Percentiles rank a stretch among this genome's conserved stretches.
These are phyloP conservation scores for Phytophthora fragariaefolia DNA, from an alignment of 352 stramenopile genomes.

Conservation along the genomic window DNA sequence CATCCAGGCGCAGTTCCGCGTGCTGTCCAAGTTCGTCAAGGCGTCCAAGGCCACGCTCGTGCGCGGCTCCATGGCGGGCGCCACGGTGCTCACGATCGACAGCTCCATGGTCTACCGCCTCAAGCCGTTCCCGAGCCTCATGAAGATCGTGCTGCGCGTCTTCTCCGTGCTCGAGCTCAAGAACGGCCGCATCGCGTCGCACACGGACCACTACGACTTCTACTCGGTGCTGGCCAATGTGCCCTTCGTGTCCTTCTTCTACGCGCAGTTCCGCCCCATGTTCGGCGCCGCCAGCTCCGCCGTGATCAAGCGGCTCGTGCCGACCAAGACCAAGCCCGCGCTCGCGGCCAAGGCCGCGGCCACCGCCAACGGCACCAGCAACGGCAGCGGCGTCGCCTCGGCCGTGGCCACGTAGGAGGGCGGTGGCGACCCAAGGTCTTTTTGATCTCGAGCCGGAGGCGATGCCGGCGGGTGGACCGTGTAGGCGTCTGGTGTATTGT, in stretches of 20 bases:
- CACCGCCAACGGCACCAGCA: slow-evolving; percentile 3
- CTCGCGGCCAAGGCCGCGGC: slow-evolving; percentile 24
- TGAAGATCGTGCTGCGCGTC: slow-evolving; percentile 76
- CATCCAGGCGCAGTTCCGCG: slow-evolving; percentile 87
- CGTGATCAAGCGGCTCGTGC: slow-evolving; percentile 75
- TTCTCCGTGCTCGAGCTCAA: slow-evolving; percentile 88
- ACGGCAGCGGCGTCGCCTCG: slow-evolving; percentile 16
- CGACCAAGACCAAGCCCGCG: slow-evolving; percentile 33
- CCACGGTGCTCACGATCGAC: slow-evolving; percentile 81
- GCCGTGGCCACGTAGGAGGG: slow-evolving; percentile 45
- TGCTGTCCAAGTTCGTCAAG: slow-evolving; percentile 80
- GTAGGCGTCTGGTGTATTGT: slow-evolving; percentile 21
- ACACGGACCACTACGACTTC: slow-evolving; percentile 89
- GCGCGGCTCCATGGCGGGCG: slow-evolving; percentile 83
- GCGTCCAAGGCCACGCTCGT: slow-evolving; percentile 80
- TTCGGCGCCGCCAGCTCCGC: slow-evolving; percentile 71
- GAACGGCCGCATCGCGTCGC: slow-evolving; percentile 76
- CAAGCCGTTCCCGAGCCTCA: slow-evolving; percentile 75
- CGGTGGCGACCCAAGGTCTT: no score
- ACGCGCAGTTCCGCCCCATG: slow-evolving; percentile 79
- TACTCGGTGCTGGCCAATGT: slow-evolving; percentile 84
- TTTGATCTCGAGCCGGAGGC: slow-evolving; percentile 1
- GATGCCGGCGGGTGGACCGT: slow-evolving; percentile 1
- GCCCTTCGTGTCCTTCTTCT: slow-evolving; percentile 81
- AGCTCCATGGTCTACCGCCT: slow-evolving; percentile 79